Evolutionary conservation across 306 rosid species (phyloP).

Genomic region (Quercus aquifolioides): DNA sequence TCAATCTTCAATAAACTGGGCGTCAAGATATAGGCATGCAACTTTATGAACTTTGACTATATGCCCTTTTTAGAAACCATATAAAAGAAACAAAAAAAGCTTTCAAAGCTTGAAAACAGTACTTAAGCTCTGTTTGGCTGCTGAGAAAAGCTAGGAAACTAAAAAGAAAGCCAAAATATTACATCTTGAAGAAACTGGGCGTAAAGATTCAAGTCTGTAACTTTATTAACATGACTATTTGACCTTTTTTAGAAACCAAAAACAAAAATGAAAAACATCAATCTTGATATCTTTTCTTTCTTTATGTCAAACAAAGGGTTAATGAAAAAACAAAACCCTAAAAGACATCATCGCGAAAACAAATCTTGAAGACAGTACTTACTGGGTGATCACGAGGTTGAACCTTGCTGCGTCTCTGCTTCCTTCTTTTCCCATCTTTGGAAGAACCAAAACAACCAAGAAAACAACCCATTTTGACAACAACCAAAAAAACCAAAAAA

Average conservation of each 20-base stretch:
- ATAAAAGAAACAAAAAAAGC: neutral
- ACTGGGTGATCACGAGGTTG: constrained; percentile 38
- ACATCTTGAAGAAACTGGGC: neutral
- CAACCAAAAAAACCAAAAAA: neutral
- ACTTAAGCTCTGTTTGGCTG: constrained; percentile 25
- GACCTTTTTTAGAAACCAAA: neutral
- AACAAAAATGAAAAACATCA: neutral
- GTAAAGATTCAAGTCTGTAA: neutral
- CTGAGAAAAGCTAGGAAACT: neutral
- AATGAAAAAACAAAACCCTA: neutral
- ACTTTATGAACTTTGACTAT: neutral
- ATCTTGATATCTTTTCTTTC: neutral
- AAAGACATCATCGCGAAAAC: neutral
- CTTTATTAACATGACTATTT: neutral
- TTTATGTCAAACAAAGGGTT: constrained; percentile 5
- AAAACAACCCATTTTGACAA: constrained; percentile 63
- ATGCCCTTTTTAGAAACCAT: neutral
- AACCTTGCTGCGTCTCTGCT: constrained; percentile 32
- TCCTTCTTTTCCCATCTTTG: constrained; percentile 45
- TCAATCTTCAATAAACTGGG: too few relatives aligned
- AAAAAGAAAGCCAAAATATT: neutral
- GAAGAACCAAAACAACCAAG: constrained; percentile 80
- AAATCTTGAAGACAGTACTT: constrained; percentile 10
- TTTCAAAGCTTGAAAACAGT: neutral
- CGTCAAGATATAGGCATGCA: neutral